Base-by-base conservation (phyloP, 1,284 basidiomycete genomes). In the Retiboletus flavoniger region DNA sequence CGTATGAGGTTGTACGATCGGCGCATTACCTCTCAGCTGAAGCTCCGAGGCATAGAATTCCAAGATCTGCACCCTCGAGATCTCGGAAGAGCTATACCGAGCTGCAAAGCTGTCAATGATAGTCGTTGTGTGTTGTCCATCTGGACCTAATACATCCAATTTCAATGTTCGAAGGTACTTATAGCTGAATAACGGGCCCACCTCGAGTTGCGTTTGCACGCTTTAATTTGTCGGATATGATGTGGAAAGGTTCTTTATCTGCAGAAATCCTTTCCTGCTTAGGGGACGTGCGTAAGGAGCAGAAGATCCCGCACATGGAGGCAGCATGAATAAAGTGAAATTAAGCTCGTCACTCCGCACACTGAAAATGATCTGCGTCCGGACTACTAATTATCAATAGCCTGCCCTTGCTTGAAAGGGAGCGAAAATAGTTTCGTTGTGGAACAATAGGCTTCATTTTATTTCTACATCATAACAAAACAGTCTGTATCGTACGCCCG, bases 1-100 rank as follows among this genome's bases (percentile, higher is more conserved):
- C 13, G 71, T 69, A 50, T 95, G 85, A n/a, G 94, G 94, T 66
- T 97, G 94, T 0, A 78, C 66, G 2, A 92, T 74, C 1, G 79
- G 75, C 9, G 61, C 56, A 8, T 78, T 68, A 0, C 94, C 94
- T 59, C 94, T 77, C 39, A 97, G 73, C 51, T 84, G 83, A 41
- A 97, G 78, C 58, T 95, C 92, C 1, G 92, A 91, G 1, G 85
- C 85, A 63, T 82, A 87, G 55, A 94, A 84, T 7, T 78, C 73
- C 26, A 65, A 31, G 13, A 49, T 28, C 39, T 51, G 41, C 83
- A 57, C 38, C 44, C 36, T 29, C 29, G 35, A 19, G 19, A 44
- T 34, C 28, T 48, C 41, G 10, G 53, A 21, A n/a, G 56, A 35
- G 38, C 1, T 39, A 51, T 48, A 47, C 28, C 29, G 19, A 45